Percentiles rank a stretch among this genome's conserved stretches.
Conservation (phyloP, 495 filamentous ascomycete genomes). For the Rhypophila decipiens region DNA sequence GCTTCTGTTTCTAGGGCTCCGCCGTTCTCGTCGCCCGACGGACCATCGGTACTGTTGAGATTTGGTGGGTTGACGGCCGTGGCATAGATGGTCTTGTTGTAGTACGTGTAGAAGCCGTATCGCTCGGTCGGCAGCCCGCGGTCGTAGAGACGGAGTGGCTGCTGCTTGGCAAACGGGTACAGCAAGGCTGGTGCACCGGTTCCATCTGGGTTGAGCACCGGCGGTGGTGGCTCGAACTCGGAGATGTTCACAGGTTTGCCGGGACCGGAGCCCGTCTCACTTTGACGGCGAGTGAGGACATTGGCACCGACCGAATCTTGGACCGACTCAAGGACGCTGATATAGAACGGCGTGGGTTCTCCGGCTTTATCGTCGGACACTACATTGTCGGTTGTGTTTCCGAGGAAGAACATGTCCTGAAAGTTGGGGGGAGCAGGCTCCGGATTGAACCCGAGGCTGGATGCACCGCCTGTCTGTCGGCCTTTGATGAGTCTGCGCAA, state of each 20-base stretch:
- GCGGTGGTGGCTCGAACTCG: slow-evolving; percentile 55
- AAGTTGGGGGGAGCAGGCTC: slow-evolving; percentile 53
- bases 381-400: slow-evolving; percentile 73
- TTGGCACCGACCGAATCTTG: slow-evolving; percentile 28
- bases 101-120: slow-evolving; percentile 93
- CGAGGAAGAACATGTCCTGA: slow-evolving; percentile 69
- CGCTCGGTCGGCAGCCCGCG: slow-evolving; percentile 73
- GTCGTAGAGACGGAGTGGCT: slow-evolving; percentile 82
- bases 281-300: slow-evolving; percentile 27
- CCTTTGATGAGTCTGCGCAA: slow-evolving; percentile 1
- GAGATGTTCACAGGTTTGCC: slow-evolving; percentile 35
- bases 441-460: slow-evolving; percentile 40
- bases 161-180: slow-evolving; percentile 58
- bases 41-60: slow-evolving; percentile 24
- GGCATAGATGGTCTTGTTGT: slow-evolving; percentile 79
- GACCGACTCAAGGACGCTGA: slow-evolving; percentile 40
- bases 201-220: slow-evolving; percentile 56
- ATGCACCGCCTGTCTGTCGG: slow-evolving; percentile 1
- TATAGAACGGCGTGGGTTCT: slow-evolving; percentile 64
- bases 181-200: slow-evolving; percentile 67
- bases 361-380: slow-evolving; percentile 52
- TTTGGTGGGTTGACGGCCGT: slow-evolving; percentile 37
- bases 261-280: not conserved
- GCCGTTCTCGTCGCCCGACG: slow-evolving; percentile 54
- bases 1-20: slow-evolving; percentile 56